A percentile compares a stretch with the other conserved stretches of the same genome.
Evolutionary conservation across 352 stramenopile species (phyloP).

Genomic region (Peronospora tabacina): DNA sequence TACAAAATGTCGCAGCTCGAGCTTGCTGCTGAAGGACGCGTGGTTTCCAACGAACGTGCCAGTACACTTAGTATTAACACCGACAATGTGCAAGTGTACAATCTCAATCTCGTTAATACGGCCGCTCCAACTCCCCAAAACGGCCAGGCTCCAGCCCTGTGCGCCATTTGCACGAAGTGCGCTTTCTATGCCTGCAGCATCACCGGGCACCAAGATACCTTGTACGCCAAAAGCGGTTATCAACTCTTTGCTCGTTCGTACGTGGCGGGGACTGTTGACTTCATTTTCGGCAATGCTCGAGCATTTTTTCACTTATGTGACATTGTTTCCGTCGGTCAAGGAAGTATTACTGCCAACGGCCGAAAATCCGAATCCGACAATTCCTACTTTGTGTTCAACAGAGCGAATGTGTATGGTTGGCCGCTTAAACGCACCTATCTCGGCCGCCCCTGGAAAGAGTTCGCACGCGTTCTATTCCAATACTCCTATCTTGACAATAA

Average conservation of each 20-base stretch:
- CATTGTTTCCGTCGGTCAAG: constrained; percentile 1
- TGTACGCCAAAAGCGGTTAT: constrained; percentile 2
- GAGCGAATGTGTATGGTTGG: neutral
- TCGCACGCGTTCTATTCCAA: constrained; percentile 9
- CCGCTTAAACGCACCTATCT: neutral
- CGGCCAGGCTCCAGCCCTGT: constrained; percentile 2
- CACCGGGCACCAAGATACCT: constrained; percentile 4
- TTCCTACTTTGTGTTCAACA: constrained; percentile 5
- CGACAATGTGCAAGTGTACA: constrained; percentile 3
- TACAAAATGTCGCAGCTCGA: neutral
- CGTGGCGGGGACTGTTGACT: constrained; percentile 4
- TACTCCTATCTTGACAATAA: constrained; percentile 6
- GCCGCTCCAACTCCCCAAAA: neutral
- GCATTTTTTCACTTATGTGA: constrained; percentile 5
- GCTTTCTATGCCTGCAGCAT: constrained; percentile 4
- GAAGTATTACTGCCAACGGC: constrained; percentile 7
- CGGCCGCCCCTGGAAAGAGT: constrained; percentile 3
- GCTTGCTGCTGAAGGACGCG: neutral
- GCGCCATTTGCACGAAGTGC: neutral
- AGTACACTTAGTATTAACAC: neutral
- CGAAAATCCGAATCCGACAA: neutral
- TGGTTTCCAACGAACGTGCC: neutral
- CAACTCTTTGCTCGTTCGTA: constrained; percentile 1
- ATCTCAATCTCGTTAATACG: constrained; percentile 7
- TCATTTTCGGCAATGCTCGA: neutral